Base-by-base conservation (phyloP, 192 early-diverging fungal species). In the Pilaira anomala region DNA sequence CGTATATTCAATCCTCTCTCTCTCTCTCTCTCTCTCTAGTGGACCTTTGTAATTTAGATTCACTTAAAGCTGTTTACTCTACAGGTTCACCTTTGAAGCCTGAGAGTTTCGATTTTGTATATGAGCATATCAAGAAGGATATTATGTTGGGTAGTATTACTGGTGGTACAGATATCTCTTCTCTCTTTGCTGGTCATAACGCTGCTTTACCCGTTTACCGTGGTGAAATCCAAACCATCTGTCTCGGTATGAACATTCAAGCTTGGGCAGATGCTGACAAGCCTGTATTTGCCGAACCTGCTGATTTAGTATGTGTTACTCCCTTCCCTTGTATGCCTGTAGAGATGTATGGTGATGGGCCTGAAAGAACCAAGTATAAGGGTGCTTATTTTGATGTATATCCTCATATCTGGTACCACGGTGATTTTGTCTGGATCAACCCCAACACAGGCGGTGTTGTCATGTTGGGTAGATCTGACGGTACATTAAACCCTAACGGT, bases 291-390 rank as follows among this genome's bases (percentile, higher is more conserved):
- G 89, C 83, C 21, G 69, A 89, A 52, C 82, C 91, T 11, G 97
- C 91, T 3, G 97, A 99, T 66, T 63, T 99, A 67, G 91, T 97
- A 3, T 99, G 97, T 76, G 89, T 87, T 1, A 82, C 82, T 62
- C 90, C 94, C 6, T 99, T 99, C 83, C 97, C 97, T 5, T 92
- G 91, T 73, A 97, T 97, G 97, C 97, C 97, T 29, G 92, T 96
- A 2, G 89, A 80, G 63, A 95, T 99, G 78, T 99, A 91, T 88
- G 85, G 89, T 56, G 95, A 98, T 70, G 72, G 76, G 14, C 67
- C 77, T 1, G 79, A 74, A 13, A 75, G 81, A 65, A 64, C 73
- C 49, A 92, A 93, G 72, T 99, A 99, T 77, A 82, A 62, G 55
- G 65, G 70, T 8, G 93, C 97, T 0, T 99, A 99, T 75, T 99